Conservation (phyloP, 2,329 filamentous ascomycete genomes). For the Trichoderma sp. region DNA sequence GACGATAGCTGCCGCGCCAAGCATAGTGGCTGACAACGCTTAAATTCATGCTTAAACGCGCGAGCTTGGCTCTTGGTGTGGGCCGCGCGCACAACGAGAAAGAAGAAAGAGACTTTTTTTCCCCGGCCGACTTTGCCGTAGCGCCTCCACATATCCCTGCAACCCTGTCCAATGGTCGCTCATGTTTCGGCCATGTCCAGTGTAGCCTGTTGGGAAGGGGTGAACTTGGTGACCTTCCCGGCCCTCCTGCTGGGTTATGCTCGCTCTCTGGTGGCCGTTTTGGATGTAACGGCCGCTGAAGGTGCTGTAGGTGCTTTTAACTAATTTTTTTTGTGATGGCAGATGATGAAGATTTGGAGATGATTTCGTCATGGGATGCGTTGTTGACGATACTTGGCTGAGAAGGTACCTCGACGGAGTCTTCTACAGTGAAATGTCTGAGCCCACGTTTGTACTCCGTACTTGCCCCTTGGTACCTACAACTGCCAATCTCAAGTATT, state of each 20-base stretch:
- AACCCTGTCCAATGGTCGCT: background rate
- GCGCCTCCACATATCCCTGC: background rate
- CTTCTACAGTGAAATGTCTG: background rate
- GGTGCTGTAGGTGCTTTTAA: too few relatives aligned
- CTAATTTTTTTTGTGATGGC: background rate
- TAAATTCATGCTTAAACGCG: conserved; percentile 51
- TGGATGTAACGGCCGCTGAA: background rate
- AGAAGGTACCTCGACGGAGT: background rate
- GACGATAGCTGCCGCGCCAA: conserved; percentile 36
- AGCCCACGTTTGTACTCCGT: too few relatives aligned
- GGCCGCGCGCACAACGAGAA: conserved; percentile 9
- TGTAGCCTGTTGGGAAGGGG: background rate
- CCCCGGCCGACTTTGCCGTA: conserved; percentile 20
- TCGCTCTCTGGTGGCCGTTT: background rate
- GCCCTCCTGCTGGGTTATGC: too few relatives aligned
- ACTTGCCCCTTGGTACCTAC: background rate
- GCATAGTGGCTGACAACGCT: conserved; percentile 46
- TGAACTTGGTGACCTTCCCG: too few relatives aligned
- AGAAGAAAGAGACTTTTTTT: conserved; percentile 1
- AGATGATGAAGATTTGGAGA: background rate
- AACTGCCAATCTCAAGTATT: background rate
- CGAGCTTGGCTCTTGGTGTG: conserved; percentile 23
- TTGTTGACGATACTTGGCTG: background rate
- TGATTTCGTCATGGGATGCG: background rate
- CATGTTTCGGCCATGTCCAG: background rate